A percentile compares a stretch with the other conserved stretches of the same genome.
Conservation (phyloP, 148 eudicot genomes). For the Hydrangea macrophylla region DNA sequence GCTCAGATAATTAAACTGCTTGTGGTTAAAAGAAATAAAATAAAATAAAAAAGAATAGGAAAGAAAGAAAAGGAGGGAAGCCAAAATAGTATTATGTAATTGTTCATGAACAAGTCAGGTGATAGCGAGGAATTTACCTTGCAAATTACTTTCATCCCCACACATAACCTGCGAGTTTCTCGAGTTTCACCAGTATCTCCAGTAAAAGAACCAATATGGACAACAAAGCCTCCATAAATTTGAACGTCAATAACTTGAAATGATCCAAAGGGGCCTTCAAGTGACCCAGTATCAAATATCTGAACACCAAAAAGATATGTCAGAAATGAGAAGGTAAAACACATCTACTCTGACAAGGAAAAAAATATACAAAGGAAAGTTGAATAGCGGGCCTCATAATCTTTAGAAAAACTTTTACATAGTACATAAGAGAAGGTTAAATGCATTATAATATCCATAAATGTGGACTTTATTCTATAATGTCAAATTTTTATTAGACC, state of each 20-base stretch:
- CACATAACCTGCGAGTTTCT: constrained; percentile 48
- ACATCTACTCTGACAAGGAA: background rate
- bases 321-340: background rate
- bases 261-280: constrained; percentile 65
- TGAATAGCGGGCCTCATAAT: background rate
- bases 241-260: constrained; percentile 80
- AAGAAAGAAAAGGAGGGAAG: too few relatives aligned
- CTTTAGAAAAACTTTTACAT: background rate
- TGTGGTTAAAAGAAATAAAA: background rate
- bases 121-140: constrained; percentile 42
- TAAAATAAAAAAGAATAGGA: too few relatives aligned
- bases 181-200: constrained; percentile 47
- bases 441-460: background rate
- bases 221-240: constrained; percentile 77
- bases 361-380: background rate
- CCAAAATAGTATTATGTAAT: background rate
- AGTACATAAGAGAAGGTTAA: background rate
- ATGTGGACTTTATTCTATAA: background rate
- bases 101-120: background rate
- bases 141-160: constrained; percentile 79
- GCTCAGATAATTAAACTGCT: constrained; percentile 9
- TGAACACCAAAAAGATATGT: constrained; percentile 23
- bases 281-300: constrained; percentile 87
- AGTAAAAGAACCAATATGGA: constrained; percentile 76
- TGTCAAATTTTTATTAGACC: background rate